These are phyloP conservation scores for Nannochloris sp. DNA, from an alignment of 139 green algal species.

Conservation along the genomic window DNA sequence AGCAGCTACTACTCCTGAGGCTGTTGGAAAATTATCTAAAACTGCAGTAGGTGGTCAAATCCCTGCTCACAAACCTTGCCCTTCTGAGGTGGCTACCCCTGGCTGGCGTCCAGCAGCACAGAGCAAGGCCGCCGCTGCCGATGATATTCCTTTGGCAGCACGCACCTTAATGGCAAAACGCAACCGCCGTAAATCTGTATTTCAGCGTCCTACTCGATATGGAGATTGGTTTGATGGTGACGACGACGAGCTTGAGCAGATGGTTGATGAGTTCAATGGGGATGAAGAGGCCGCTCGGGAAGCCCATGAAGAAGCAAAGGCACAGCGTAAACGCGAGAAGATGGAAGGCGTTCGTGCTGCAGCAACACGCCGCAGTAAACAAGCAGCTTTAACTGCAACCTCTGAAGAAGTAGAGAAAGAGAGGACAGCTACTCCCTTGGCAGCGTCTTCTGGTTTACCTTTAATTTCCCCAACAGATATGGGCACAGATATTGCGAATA, in stretches of 20 bases:
- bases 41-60: not conserved
- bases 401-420: not conserved
- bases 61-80: not conserved
- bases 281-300: not conserved
- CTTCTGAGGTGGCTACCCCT: not conserved
- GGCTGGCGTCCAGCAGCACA: not conserved
- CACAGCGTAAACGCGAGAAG: not conserved
- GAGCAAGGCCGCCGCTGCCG: not conserved
- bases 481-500: not conserved
- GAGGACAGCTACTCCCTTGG: not conserved
- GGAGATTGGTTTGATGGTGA: slow-evolving; percentile 24
- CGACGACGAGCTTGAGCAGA: slow-evolving; percentile 21
- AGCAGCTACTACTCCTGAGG: not conserved
- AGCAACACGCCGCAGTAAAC: no score
- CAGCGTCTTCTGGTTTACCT: not conserved
- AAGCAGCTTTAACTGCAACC: not conserved
- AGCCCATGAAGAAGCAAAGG: not conserved
- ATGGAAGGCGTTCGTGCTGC: not conserved
- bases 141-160: not conserved
- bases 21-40: not conserved
- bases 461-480: no score
- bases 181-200: slow-evolving; percentile 1
- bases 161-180: not conserved
- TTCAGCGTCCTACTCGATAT: slow-evolving; percentile 10
- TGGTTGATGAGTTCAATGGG: slow-evolving; percentile 12